Percentiles rank a stretch among this genome's conserved stretches.
Conservation (phyloP, 1,139 yeast genomes). For the Nematodospora anomalae region DNA sequence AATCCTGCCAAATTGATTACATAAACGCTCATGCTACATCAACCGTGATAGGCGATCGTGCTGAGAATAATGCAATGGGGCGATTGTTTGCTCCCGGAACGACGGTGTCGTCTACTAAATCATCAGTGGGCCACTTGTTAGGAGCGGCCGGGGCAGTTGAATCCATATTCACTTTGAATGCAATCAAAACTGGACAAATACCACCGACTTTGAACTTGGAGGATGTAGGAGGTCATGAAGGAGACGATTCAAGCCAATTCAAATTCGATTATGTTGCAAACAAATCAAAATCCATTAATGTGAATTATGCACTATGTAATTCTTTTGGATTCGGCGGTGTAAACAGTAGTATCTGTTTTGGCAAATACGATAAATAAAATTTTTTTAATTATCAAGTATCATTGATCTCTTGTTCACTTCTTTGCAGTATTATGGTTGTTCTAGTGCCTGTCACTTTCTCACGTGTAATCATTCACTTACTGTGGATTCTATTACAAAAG, state of each 20-base stretch:
- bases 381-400: too few relatives aligned
- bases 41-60: constrained; percentile 83
- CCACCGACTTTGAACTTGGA: constrained; percentile 84
- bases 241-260: constrained; percentile 42
- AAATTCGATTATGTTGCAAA: constrained; percentile 63
- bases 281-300: constrained; percentile 34
- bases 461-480: too few relatives aligned
- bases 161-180: constrained; percentile 72
- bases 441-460: too few relatives aligned
- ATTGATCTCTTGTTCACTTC: too few relatives aligned
- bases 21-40: constrained; percentile 98
- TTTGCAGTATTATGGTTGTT: too few relatives aligned
- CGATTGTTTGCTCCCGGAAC: constrained; percentile 42
- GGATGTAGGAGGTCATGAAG: constrained; percentile 48
- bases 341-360: constrained; percentile 59
- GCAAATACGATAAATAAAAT: constrained; percentile 14
- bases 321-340: constrained; percentile 99
- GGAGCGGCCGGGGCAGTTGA: constrained; percentile 98
- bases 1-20: constrained; percentile 58
- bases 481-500: too few relatives aligned
- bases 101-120: constrained; percentile 80
- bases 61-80: constrained; percentile 77
- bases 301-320: constrained; percentile 71
- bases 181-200: constrained; percentile 54
- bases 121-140: constrained; percentile 87